phyloP scores from a whole-genome alignment of 2,329 filamentous ascomycete species.

The Claviceps cyperi region DNA sequence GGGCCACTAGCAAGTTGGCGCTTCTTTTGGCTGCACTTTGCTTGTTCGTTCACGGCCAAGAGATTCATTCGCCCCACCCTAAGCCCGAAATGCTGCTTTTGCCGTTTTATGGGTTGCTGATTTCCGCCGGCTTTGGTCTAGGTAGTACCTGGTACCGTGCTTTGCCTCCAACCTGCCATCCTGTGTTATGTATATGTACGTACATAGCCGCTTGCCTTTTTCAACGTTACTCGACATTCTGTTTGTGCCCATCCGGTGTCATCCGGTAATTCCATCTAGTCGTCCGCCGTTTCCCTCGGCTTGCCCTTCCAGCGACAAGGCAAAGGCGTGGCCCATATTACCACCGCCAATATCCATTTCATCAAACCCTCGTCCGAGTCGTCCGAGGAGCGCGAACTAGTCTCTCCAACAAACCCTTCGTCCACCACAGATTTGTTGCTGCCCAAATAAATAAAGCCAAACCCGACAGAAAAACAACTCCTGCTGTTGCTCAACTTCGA shows the following conservation, averaged over 20 bases:
- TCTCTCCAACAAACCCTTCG: not conserved
- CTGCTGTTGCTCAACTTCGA: no score
- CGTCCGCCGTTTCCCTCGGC: not conserved
- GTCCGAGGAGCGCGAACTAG: not conserved
- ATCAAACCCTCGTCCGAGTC: not conserved
- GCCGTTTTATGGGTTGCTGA: not conserved
- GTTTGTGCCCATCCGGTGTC: not conserved
- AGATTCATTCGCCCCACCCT: no score
- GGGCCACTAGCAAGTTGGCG: no score
- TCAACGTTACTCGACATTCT: not conserved
- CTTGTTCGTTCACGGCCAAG: no score
- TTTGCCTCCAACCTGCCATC: no score
- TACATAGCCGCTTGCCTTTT: not conserved
- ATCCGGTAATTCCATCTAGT: not conserved
- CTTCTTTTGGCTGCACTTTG: no score
- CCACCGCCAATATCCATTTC: slow-evolving; percentile 3
- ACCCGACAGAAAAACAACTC: no score
- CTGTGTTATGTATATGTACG: not conserved
- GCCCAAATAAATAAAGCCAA: no score
- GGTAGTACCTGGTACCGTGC: no score
- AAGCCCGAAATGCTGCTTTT: not conserved
- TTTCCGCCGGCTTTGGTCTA: no score
- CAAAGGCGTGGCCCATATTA: slow-evolving; percentile 3
- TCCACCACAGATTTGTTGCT: no score
- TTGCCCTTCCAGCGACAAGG: not conserved